These are phyloP conservation scores for Pseudopyrenochaeta lycopersici DNA, from an alignment of 2,329 filamentous ascomycete genomes.

Conservation along the genomic window DNA sequence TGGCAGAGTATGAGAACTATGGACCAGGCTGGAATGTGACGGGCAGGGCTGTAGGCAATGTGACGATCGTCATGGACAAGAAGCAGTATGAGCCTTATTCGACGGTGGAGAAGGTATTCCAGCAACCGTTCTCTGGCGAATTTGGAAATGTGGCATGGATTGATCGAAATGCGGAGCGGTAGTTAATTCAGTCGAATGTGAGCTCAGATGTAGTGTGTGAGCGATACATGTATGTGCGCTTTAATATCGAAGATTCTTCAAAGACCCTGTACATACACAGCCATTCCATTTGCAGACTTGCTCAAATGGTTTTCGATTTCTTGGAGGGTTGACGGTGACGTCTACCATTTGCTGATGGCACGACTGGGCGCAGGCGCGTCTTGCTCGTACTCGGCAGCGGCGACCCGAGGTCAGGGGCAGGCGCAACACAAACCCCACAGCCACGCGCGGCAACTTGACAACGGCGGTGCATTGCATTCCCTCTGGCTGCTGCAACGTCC, in stretches of 20 bases:
- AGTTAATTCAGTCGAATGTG: background rate
- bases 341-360: background rate
- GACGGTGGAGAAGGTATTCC: conserved; percentile 34
- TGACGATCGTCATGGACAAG: conserved; percentile 59
- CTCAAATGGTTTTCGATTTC: too few relatives aligned
- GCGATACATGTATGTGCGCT: too few relatives aligned
- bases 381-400: conserved; percentile 1
- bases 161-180: conserved; percentile 43
- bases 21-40: conserved; percentile 65
- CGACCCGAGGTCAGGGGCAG: conserved; percentile 1
- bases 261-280: too few relatives aligned
- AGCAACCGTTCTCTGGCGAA: conserved; percentile 49
- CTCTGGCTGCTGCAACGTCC: background rate
- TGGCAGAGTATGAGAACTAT: conserved; percentile 64
- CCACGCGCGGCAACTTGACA: background rate
- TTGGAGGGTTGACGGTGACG: background rate
- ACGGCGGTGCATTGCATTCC: background rate
- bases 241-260: too few relatives aligned
- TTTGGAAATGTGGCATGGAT: conserved; percentile 61
- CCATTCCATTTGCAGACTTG: too few relatives aligned
- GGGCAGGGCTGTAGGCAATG: conserved; percentile 51
- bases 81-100: conserved; percentile 41
- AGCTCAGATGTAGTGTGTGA: too few relatives aligned
- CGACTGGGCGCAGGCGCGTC: background rate
- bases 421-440: background rate